Conservation (phyloP, 345 rosid genomes). For the Jatropha curcas region DNA sequence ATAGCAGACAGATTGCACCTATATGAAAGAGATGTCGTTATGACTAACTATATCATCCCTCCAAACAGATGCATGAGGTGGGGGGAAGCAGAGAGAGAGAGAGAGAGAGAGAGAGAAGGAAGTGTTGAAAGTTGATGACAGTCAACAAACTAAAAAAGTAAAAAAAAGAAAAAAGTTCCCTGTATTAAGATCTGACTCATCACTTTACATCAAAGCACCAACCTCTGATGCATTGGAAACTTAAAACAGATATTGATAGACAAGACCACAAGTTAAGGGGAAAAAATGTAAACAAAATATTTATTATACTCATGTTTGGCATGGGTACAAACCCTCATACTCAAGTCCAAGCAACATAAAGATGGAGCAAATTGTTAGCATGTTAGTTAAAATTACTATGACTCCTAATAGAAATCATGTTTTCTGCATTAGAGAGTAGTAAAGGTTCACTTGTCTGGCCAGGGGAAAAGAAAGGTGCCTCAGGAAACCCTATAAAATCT, state of each 20-base stretch:
- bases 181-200: neutral
- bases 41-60: neutral
- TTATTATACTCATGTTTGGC: neutral
- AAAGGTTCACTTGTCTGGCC: too few relatives aligned
- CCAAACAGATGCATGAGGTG: neutral
- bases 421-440: too few relatives aligned
- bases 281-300: too few relatives aligned
- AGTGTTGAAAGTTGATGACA: neutral
- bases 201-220: neutral
- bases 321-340: neutral
- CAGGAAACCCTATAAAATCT: too few relatives aligned
- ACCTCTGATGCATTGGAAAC: neutral
- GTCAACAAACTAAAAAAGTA: neutral
- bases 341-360: too few relatives aligned
- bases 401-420: too few relatives aligned
- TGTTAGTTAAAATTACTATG: too few relatives aligned
- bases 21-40: neutral
- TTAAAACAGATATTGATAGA: neutral
- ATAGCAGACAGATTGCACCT: neutral
- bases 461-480: too few relatives aligned
- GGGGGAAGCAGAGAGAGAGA: neutral
- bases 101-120: neutral
- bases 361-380: too few relatives aligned
- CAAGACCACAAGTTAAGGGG: neutral
- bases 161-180: neutral